Evolutionary conservation across 345 rosid genomes (phyloP).

Genomic region (Fremontodendron californicum): DNA sequence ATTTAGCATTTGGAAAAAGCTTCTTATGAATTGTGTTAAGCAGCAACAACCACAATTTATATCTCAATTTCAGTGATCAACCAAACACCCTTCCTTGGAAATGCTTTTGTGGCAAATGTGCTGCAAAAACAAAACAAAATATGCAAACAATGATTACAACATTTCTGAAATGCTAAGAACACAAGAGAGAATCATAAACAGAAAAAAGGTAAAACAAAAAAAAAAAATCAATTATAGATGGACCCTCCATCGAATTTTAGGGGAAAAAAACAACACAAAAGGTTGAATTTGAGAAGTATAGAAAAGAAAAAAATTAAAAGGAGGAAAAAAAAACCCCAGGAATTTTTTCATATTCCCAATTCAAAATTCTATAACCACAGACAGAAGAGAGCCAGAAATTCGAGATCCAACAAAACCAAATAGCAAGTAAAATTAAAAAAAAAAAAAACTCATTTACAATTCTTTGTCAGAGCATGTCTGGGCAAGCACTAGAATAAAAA

Average conservation of each 20-base stretch:
- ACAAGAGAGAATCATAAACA: background rate
- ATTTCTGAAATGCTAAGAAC: conserved; percentile 3
- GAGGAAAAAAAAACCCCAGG: background rate
- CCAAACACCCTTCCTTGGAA: conserved; percentile 5
- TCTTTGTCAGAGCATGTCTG: conserved; percentile 19
- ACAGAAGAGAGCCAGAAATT: background rate
- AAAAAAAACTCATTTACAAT: background rate
- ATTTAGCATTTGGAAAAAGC: conserved; percentile 58
- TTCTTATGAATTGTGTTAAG: conserved; percentile 10
- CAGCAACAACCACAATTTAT: conserved; percentile 7
- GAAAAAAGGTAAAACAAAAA: background rate
- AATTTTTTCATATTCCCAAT: conserved; percentile 1
- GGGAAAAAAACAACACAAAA: background rate
- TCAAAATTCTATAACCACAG: conserved; percentile 8
- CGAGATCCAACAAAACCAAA: conserved; percentile 11
- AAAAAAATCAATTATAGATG: conserved; percentile 14
- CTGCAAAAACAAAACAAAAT: conserved; percentile 20
- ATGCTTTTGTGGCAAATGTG: conserved; percentile 10
- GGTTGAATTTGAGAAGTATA: background rate
- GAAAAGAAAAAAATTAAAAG: background rate
- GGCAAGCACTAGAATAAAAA: background rate
- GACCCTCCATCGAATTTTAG: background rate
- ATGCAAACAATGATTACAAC: background rate
- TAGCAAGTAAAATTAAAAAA: background rate
- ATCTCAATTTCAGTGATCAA: background rate